Conservation (phyloP, 2,329 filamentous ascomycete species). For the Neurospora crassa region DNA sequence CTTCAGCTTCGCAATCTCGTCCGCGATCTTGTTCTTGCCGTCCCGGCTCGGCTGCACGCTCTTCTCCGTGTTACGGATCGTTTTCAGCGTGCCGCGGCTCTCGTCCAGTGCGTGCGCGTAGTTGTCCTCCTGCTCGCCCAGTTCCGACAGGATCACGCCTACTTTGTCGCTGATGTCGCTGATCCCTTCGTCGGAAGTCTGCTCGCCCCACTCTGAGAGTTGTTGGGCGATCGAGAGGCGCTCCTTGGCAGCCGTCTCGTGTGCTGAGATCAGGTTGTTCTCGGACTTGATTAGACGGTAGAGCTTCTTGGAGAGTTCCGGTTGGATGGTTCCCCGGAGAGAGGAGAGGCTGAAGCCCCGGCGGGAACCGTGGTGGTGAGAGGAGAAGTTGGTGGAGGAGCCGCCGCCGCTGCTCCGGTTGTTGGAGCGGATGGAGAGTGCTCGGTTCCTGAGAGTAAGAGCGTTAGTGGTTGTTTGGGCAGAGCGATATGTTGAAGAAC, state of each 20-base stretch:
- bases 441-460: constrained; percentile 51
- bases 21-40: constrained; percentile 74
- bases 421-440: constrained; percentile 63
- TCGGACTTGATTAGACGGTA: constrained; percentile 91
- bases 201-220: constrained; percentile 93
- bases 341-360: constrained; percentile 80
- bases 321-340: constrained; percentile 74
- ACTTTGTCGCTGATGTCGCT: constrained; percentile 93
- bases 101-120: constrained; percentile 86
- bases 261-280: constrained; percentile 76
- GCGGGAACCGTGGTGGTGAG: constrained; percentile 29
- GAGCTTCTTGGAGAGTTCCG: constrained; percentile 80
- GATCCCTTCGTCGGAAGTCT: constrained; percentile 76
- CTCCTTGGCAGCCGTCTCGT: constrained; percentile 79
- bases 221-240: constrained; percentile 77
- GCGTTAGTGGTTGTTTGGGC: constrained; percentile 6
- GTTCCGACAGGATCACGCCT: constrained; percentile 81
- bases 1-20: constrained; percentile 88
- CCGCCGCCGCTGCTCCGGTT: constrained; percentile 47
- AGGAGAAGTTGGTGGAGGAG: constrained; percentile 15
- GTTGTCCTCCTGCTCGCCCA: constrained; percentile 85
- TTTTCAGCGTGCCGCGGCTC: constrained; percentile 71
- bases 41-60: constrained; percentile 90
- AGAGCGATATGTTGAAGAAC: not conserved
- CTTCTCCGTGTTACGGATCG: constrained; percentile 89